phyloP scores from a whole-genome alignment of 2,329 filamentous ascomycete genomes.

The Cercospora sp. region DNA sequence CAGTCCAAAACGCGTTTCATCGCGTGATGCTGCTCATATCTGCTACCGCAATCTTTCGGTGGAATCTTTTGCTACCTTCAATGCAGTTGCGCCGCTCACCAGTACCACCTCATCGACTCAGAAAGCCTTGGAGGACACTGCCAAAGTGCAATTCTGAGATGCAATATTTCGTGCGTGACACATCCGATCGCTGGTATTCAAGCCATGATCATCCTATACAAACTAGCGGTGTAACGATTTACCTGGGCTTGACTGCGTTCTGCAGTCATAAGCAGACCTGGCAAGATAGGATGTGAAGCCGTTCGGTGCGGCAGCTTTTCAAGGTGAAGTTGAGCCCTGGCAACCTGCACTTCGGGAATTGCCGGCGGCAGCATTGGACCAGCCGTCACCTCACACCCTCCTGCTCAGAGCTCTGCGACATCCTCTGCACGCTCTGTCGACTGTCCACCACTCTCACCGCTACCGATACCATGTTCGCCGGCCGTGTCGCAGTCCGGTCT shows the following conservation, averaged over 20 bases:
- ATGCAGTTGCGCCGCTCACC: neutral
- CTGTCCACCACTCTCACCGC: slow-evolving; percentile 13
- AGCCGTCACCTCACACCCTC: slow-evolving; percentile 5
- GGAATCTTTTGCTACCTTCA: neutral
- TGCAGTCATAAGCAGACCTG: neutral
- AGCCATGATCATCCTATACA: neutral
- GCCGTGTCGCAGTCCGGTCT: slow-evolving; percentile 57
- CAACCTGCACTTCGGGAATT: neutral
- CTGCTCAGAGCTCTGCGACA: slow-evolving; percentile 12
- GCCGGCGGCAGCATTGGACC: slow-evolving; percentile 2
- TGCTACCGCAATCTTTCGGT: neutral
- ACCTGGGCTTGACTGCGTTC: neutral
- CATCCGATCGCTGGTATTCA: neutral
- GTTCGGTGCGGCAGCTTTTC: neutral
- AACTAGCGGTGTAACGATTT: neutral
- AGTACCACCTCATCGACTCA: neutral
- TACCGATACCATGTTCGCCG: slow-evolving; percentile 55
- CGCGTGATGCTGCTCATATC: neutral
- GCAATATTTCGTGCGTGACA: neutral
- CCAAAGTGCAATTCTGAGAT: neutral
- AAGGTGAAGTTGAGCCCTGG: slow-evolving; percentile 4
- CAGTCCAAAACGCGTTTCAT: neutral
- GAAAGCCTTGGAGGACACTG: neutral
- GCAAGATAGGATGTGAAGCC: neutral
- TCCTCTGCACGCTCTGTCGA: slow-evolving; percentile 8